Conservation (phyloP, 2,329 filamentous ascomycete species). For the Colletotrichum sp. region DNA sequence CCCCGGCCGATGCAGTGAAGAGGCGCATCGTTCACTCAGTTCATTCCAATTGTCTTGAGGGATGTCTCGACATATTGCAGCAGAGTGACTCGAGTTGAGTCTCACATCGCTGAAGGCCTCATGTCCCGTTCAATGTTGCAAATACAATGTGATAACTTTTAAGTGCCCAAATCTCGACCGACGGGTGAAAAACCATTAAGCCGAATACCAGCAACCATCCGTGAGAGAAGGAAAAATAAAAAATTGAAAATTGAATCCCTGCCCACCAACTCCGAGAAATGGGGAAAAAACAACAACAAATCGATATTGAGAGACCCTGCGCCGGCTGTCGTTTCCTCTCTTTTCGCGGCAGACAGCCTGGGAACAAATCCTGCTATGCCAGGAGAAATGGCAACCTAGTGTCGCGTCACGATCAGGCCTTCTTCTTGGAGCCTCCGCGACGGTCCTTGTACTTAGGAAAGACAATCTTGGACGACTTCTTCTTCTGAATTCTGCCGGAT, state of each 20-base stretch:
- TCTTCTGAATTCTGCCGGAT: conserved; percentile 58
- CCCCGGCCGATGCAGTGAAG: background rate
- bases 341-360: background rate
- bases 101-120: background rate
- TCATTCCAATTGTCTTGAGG: background rate
- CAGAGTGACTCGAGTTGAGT: background rate
- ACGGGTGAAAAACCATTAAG: background rate
- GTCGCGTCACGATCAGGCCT: conserved; percentile 22
- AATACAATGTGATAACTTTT: background rate
- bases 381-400: background rate
- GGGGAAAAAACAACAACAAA: background rate
- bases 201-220: background rate
- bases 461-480: conserved; percentile 62
- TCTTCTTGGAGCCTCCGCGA: conserved; percentile 45
- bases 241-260: background rate
- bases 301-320: background rate
- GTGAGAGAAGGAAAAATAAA: background rate
- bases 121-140: background rate
- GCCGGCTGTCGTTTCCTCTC: background rate
- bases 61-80: background rate
- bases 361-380: background rate
- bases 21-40: background rate
- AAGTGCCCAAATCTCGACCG: background rate
- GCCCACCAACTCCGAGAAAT: conserved; percentile 4
- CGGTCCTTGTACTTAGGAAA: conserved; percentile 64